Evolutionary conservation across 768 basidiomycete genomes (phyloP).

Genomic region (Boletus rubropictus): DNA sequence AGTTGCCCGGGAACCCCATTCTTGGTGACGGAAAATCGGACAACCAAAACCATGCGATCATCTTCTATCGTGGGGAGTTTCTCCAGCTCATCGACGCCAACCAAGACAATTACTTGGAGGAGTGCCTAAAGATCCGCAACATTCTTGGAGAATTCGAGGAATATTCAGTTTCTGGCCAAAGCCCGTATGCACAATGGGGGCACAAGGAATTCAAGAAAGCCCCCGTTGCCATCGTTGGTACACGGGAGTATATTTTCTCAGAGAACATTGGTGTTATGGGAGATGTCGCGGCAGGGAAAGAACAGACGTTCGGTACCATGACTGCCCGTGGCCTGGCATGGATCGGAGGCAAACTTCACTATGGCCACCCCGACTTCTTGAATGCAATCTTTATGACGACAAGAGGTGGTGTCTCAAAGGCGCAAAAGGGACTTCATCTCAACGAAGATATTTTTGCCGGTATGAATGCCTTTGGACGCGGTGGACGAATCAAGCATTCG

Average conservation of each 20-base stretch:
- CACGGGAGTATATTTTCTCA: slow-evolving; percentile 99
- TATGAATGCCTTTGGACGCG: slow-evolving; percentile 98
- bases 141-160: slow-evolving; percentile 97
- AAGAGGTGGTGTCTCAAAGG: slow-evolving; percentile 97
- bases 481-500: slow-evolving; percentile 98
- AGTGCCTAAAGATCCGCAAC: slow-evolving; percentile 98
- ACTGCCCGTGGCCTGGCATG: slow-evolving; percentile 91
- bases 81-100: slow-evolving; percentile 99
- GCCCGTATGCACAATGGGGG: slow-evolving; percentile 93
- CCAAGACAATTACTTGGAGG: slow-evolving; percentile 99
- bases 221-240: slow-evolving; percentile 96
- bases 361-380: slow-evolving; percentile 98
- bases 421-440: slow-evolving; percentile 95
- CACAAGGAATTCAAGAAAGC: slow-evolving; percentile 87
- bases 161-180: slow-evolving; percentile 83
- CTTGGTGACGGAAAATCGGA: slow-evolving; percentile 99
- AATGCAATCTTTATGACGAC: slow-evolving; percentile 98
- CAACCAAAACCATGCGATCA: slow-evolving; percentile 98
- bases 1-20: slow-evolving; percentile 97
- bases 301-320: slow-evolving; percentile 99
- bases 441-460: slow-evolving; percentile 99
- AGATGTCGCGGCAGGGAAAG: slow-evolving; percentile 98
- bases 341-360: slow-evolving; percentile 98
- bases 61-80: slow-evolving; percentile 99
- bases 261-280: slow-evolving; percentile 99